Evolutionary conservation across 352 stramenopile species (phyloP).

Genomic region (Phytophthora citricola): DNA sequence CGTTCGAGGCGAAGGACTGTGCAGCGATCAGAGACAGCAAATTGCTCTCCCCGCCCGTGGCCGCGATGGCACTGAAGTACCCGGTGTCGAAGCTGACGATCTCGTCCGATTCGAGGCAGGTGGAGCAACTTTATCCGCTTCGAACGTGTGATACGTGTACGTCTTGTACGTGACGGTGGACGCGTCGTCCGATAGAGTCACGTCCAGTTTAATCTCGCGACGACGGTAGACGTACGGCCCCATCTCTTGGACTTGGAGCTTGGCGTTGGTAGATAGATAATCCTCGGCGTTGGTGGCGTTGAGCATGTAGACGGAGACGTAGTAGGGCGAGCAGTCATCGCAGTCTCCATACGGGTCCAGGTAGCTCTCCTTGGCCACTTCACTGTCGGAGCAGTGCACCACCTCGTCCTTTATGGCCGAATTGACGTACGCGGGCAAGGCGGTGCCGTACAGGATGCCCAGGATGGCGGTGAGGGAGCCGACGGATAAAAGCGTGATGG

Average conservation of each 20-base stretch:
- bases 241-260: slow-evolving; percentile 69
- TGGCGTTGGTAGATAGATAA: slow-evolving; percentile 52
- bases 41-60: slow-evolving; percentile 62
- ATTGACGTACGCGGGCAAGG: slow-evolving; percentile 58
- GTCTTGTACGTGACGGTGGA: slow-evolving; percentile 75
- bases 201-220: slow-evolving; percentile 66
- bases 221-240: slow-evolving; percentile 78
- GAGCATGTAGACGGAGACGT: slow-evolving; percentile 71
- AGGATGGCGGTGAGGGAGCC: slow-evolving; percentile 48
- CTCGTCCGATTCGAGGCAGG: slow-evolving; percentile 60
- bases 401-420: slow-evolving; percentile 44
- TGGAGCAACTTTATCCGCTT: slow-evolving; percentile 49
- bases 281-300: slow-evolving; percentile 82
- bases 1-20: slow-evolving; percentile 49
- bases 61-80: slow-evolving; percentile 75
- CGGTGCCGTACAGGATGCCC: slow-evolving; percentile 60
- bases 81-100: slow-evolving; percentile 64
- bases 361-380: slow-evolving; percentile 52
- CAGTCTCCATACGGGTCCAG: slow-evolving; percentile 75
- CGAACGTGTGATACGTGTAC: slow-evolving; percentile 82
- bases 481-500: slow-evolving; percentile 40
- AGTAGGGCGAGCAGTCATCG: slow-evolving; percentile 79
- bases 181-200: slow-evolving; percentile 57
- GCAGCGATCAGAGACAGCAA: slow-evolving; percentile 54
- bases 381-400: slow-evolving; percentile 45